Evolutionary conservation across 768 basidiomycete species (phyloP).

Genomic region (Sporobolomyces roseus): DNA sequence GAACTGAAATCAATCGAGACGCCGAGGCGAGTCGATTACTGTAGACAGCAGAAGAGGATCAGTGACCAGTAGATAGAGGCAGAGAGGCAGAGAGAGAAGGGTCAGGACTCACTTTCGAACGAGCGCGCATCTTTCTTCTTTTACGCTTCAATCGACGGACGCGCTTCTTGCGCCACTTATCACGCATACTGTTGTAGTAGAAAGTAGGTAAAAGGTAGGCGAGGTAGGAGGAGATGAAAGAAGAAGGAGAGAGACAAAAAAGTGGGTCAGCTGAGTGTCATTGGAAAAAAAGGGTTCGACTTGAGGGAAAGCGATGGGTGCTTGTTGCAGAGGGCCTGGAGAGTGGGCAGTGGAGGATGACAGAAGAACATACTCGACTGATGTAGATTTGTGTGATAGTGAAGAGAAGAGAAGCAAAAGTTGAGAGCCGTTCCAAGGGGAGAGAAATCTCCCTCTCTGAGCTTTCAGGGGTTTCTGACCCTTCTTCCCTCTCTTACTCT

Average conservation of each 20-base stretch:
- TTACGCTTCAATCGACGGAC: slow-evolving; percentile 41
- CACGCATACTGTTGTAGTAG: slow-evolving; percentile 34
- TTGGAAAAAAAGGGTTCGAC: neutral
- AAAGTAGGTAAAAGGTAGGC: neutral
- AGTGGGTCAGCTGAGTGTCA: neutral
- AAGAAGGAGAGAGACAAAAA: neutral
- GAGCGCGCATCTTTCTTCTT: slow-evolving; percentile 41
- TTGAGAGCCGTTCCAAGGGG: neutral
- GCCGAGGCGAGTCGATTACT: slow-evolving; percentile 39
- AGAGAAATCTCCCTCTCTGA: neutral
- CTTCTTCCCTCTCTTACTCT: no score
- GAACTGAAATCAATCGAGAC: no score
- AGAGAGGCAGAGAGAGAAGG: neutral
- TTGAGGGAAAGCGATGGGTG: neutral
- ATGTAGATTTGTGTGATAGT: slow-evolving; percentile 25
- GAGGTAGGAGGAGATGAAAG: neutral
- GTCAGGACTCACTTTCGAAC: slow-evolving; percentile 29
- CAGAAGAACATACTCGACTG: slow-evolving; percentile 18
- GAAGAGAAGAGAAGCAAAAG: slow-evolving; percentile 22
- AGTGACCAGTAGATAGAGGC: neutral
- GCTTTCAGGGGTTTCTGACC: neutral
- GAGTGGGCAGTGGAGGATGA: neutral
- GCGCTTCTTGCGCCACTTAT: slow-evolving; percentile 44
- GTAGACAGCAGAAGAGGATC: neutral
- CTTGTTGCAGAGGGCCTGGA: no score